Percentiles rank a stretch among this genome's conserved stretches.
Evolutionary conservation across 805 yeast genomes (phyloP).

Genomic region (Monosporozyma siamensis): DNA sequence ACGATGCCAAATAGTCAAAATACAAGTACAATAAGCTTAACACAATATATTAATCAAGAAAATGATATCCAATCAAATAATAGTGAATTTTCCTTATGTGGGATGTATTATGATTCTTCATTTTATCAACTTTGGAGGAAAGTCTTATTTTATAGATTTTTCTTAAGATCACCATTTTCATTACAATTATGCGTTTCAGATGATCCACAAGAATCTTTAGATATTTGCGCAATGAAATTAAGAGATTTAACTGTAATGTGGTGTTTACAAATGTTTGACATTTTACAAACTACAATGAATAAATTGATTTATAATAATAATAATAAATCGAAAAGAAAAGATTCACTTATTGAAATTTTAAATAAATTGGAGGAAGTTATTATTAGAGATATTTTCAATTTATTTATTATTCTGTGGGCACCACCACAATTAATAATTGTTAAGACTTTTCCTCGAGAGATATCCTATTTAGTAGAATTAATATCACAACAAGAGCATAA

Average conservation of each 20-base stretch:
- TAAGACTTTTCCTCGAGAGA: slow-evolving; percentile 34
- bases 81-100: slow-evolving; percentile 17
- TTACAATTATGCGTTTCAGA: slow-evolving; percentile 18
- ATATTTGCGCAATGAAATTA: slow-evolving; percentile 25
- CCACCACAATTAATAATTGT: slow-evolving; percentile 46
- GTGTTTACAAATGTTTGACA: slow-evolving; percentile 20
- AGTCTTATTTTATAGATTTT: slow-evolving; percentile 21
- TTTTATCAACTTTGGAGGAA: slow-evolving; percentile 21
- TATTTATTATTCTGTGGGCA: slow-evolving; percentile 48
- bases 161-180: slow-evolving; percentile 16
- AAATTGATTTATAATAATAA: not conserved
- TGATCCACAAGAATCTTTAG: slow-evolving; percentile 17
- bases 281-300: slow-evolving; percentile 12
- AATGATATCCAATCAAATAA: not conserved
- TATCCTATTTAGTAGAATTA: slow-evolving; percentile 18
- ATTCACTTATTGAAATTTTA: not conserved
- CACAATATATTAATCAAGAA: not conserved
- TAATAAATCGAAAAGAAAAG: not conserved
- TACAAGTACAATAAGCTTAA: not conserved
- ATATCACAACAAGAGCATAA: slow-evolving; percentile 13
- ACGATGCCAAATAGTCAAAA: not conserved
- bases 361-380: slow-evolving; percentile 15
- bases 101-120: slow-evolving; percentile 12
- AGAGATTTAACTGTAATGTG: slow-evolving; percentile 27
- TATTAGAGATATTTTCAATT: slow-evolving; percentile 15